Evolutionary conservation across 2,329 filamentous ascomycete species (phyloP).

Genomic region (Eutypella sp.): DNA sequence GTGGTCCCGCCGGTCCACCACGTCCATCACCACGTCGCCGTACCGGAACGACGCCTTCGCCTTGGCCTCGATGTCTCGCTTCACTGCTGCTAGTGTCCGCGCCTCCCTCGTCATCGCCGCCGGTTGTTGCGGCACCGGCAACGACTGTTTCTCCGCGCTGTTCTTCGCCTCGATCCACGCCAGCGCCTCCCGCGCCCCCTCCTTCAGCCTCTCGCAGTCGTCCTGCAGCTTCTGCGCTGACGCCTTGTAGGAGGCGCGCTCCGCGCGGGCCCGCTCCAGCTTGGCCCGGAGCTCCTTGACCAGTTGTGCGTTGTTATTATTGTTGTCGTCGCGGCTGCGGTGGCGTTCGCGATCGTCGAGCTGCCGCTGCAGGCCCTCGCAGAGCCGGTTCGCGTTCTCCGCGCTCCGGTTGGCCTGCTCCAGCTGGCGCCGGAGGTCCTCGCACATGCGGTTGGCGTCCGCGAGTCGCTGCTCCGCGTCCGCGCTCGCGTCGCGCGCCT

Average conservation of each 20-base stretch:
- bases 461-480: conserved; percentile 48
- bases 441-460: conserved; percentile 17
- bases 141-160: conserved; percentile 6
- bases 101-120: conserved; percentile 8
- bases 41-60: conserved; percentile 28
- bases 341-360: conserved; percentile 18
- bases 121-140: conserved; percentile 14
- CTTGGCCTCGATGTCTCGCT: conserved; percentile 12
- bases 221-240: conserved; percentile 50
- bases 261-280: conserved; percentile 63
- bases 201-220: conserved; percentile 44
- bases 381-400: conserved; percentile 46
- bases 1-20: conserved; percentile 29
- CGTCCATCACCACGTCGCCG: conserved; percentile 49
- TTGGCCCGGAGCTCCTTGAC: conserved; percentile 54
- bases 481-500: conserved; percentile 19
- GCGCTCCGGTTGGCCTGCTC: conserved; percentile 41
- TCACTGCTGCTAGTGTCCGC: conserved; percentile 12
- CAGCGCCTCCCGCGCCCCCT: conserved; percentile 32
- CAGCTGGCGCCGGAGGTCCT: conserved; percentile 19
- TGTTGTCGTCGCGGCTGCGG: conserved; percentile 12
- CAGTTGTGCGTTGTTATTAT: too few species aligned
- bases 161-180: conserved; percentile 30
- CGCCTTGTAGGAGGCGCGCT: conserved; percentile 52
- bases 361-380: conserved; percentile 31